A percentile compares a stretch with the other conserved stretches of the same genome.
Evolutionary conservation across 2,329 filamentous ascomycete genomes (phyloP).

Genomic region (Fusarium sarcochroum): DNA sequence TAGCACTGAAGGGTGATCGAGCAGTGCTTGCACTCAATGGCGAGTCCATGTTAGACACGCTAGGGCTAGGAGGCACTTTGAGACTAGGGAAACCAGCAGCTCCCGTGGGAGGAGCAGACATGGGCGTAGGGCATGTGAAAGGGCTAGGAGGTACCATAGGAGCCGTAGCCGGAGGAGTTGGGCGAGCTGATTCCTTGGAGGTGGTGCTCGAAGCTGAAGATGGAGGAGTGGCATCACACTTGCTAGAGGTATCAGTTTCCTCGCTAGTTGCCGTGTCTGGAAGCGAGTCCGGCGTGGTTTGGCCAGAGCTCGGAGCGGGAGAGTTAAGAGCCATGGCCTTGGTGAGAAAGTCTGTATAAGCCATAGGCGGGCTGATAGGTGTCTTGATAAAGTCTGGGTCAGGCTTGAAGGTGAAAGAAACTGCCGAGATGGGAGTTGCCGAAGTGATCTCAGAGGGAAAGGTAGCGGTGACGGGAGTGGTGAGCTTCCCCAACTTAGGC

Average conservation of each 20-base stretch:
- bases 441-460: conserved; percentile 74
- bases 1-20: conserved; percentile 81
- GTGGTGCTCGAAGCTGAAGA: conserved; percentile 57
- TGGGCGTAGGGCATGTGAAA: conserved; percentile 65
- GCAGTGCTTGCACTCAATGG: conserved; percentile 73
- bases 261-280: conserved; percentile 71
- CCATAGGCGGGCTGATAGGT: conserved; percentile 89
- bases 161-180: conserved; percentile 55
- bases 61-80: conserved; percentile 83
- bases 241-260: conserved; percentile 69
- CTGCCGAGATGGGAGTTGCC: conserved; percentile 74
- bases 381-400: conserved; percentile 79
- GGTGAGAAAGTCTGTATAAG: conserved; percentile 90
- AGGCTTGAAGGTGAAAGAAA: conserved; percentile 57
- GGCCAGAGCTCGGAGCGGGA: conserved; percentile 69
- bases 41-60: conserved; percentile 76
- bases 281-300: conserved; percentile 62
- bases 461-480: conserved; percentile 73
- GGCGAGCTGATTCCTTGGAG: conserved; percentile 47
- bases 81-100: conserved; percentile 75
- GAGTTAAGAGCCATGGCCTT: conserved; percentile 84
- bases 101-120: conserved; percentile 73
- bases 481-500: conserved; percentile 73
- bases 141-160: conserved; percentile 63
- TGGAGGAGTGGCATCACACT: conserved; percentile 66